phyloP scores from a whole-genome alignment of 1,284 basidiomycete species.

The Naganishia sp. region DNA sequence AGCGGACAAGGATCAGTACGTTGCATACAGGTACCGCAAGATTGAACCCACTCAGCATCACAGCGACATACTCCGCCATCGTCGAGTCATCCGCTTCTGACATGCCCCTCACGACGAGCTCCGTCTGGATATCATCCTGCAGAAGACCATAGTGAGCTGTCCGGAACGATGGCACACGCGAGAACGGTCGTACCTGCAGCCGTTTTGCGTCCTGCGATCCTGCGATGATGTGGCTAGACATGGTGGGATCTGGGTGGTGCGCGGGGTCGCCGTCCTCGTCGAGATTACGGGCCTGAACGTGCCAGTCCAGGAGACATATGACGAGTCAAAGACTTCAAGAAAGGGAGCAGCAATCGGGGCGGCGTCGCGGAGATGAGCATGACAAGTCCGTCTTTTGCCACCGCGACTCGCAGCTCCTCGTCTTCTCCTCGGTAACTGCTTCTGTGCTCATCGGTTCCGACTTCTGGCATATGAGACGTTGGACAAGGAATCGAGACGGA shows the following conservation, averaged over 20 bases:
- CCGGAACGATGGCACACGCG: no score
- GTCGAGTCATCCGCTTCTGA: conserved; percentile 32
- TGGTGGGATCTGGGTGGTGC: neutral
- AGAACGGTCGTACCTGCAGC: conserved; percentile 8
- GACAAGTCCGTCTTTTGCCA: neutral
- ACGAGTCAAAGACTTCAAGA: neutral
- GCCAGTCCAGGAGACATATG: neutral
- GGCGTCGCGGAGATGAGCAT: neutral
- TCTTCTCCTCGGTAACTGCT: no score
- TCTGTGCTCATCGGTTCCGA: no score
- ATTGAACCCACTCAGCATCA: conserved; percentile 33
- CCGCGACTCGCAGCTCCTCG: no score
- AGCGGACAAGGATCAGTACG: neutral
- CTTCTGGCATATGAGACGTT: no score
- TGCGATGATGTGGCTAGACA: conserved; percentile 13
- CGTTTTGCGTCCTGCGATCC: conserved; percentile 19
- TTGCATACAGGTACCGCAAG: no score
- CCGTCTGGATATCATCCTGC: conserved; percentile 33
- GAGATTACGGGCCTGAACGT: no score
- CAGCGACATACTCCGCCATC: conserved; percentile 35
- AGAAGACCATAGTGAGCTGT: neutral
- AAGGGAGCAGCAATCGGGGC: neutral
- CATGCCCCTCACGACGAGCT: conserved; percentile 28
- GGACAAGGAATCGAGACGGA: no score
- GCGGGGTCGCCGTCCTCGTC: neutral